Evolutionary conservation across 106 monocot species (phyloP).

Genomic region (Gastrodia elata): DNA sequence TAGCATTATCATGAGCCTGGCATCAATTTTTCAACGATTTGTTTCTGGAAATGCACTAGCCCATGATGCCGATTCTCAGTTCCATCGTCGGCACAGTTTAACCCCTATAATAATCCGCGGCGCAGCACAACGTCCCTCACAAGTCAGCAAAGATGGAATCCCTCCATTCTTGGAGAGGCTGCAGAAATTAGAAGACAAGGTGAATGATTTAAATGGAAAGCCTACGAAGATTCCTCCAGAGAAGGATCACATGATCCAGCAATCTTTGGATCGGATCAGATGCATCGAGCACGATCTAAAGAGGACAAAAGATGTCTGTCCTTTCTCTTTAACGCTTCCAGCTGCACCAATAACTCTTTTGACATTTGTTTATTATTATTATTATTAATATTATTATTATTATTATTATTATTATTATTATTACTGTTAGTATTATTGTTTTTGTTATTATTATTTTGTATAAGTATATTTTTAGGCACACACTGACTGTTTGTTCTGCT

Average conservation of each 20-base stretch:
- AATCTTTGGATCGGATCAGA: constrained; percentile 59
- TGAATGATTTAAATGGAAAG: constrained; percentile 34
- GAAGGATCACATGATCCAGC: constrained; percentile 49
- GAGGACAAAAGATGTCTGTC: constrained; percentile 56
- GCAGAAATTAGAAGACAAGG: constrained; percentile 49
- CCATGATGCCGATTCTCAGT: constrained; percentile 1
- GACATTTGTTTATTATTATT: neutral
- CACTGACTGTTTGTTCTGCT: neutral
- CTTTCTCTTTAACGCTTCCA: neutral
- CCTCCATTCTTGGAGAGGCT: constrained; percentile 52
- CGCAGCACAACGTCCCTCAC: neutral
- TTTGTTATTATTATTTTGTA: too few relatives aligned
- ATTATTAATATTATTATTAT: neutral
- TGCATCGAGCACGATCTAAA: constrained; percentile 57
- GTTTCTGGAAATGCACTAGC: neutral
- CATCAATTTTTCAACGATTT: constrained; percentile 20
- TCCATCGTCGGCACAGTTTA: constrained; percentile 8
- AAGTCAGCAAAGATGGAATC: constrained; percentile 20
- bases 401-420: neutral
- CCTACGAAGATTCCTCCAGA: constrained; percentile 43
- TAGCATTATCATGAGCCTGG: neutral
- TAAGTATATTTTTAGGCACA: neutral
- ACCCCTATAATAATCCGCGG: constrained; percentile 2
- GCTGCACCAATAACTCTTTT: neutral
- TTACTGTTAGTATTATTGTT: neutral